Conservation (phyloP, 345 rosid genomes). For the Lumnitzera racemosa region DNA sequence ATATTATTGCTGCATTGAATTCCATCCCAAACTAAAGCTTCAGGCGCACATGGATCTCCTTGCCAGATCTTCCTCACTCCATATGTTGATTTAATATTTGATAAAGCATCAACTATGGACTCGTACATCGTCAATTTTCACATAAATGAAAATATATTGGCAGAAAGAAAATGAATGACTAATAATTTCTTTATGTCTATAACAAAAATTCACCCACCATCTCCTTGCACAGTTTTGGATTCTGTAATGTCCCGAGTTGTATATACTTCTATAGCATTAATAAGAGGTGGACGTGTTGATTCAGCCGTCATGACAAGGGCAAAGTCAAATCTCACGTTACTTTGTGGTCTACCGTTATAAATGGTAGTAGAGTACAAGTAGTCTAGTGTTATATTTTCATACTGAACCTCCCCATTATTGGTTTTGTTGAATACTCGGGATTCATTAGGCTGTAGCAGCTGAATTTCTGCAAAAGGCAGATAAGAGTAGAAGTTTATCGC, state of each 20-base stretch:
- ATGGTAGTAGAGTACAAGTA: slow-evolving; percentile 12
- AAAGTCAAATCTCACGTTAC: slow-evolving; percentile 17
- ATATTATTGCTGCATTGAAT: slow-evolving; percentile 20
- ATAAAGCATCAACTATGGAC: slow-evolving; percentile 22
- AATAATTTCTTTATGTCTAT: no score
- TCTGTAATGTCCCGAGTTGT: slow-evolving; percentile 17
- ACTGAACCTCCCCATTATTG: slow-evolving; percentile 12
- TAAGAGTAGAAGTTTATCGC: slow-evolving; percentile 11
- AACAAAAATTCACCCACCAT: slow-evolving; percentile 17
- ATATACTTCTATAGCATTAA: slow-evolving; percentile 28
- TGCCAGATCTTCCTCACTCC: slow-evolving; percentile 25
- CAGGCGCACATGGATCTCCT: slow-evolving; percentile 42
- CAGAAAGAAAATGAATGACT: neutral
- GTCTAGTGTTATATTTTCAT: slow-evolving; percentile 3
- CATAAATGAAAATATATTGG: neutral
- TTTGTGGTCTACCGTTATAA: slow-evolving; percentile 1
- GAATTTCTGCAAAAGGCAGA: slow-evolving; percentile 15
- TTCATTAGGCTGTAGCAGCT: slow-evolving; percentile 1
- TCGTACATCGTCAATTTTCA: neutral
- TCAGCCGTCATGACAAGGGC: slow-evolving; percentile 4
- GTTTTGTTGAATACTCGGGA: slow-evolving; percentile 15
- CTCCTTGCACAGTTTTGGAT: slow-evolving; percentile 20
- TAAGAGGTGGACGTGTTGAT: slow-evolving; percentile 25
- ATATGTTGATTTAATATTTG: slow-evolving; percentile 18
- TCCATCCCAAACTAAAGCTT: slow-evolving; percentile 18